Base-by-base conservation (phyloP, 805 yeast genomes). In the Wickerhamomyces chambardii region DNA sequence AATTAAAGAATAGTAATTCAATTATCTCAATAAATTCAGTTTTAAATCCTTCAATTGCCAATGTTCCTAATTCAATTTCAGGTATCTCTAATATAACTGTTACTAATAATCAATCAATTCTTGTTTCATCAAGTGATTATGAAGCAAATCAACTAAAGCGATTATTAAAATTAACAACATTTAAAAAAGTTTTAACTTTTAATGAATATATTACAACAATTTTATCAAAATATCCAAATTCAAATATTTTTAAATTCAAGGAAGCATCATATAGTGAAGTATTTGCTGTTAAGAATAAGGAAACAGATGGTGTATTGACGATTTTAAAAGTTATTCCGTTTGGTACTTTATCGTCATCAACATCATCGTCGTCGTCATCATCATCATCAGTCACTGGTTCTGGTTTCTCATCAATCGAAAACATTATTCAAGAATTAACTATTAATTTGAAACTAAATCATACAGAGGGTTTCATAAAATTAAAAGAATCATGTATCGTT, bases 241-340 rank as follows among this genome's bases (percentile, higher is more conserved):
- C 39, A 70, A 30, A 45, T 45, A 15, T n/a, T n/a, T n/a, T n/a
- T n/a, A 68, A 69, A 44, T 51, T 68, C 17, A 61, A 66, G 7
- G 75, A 72, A 43, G 71, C 75, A 2, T 58, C 70, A 1, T 66
- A 58, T 45, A 58, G 66, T 36, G 74, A 71, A 40, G 67, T 68
- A 7, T 70, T 55, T 36, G 44, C 56, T 7, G 53, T 58, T 28
- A 56, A 48, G 32, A 45, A 46, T 28, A 37, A 37, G 17, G 29
- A 38, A 15, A 43, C 51, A 5, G 47, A 45, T 17, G 43, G 45
- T 14, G 53, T 57, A 5, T 35, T 53, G 24, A 53, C 53, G 31
- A 66, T 71, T 25, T 61, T 66, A 55, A 73, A 74, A 41, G 49
- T 75, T 15, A 62, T 73, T 35, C 78, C 81, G 9, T 72, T 75